Evolutionary conservation across 371 early-diverging fungal species (phyloP).

Genomic region (Syncephalastrum sp.): DNA sequence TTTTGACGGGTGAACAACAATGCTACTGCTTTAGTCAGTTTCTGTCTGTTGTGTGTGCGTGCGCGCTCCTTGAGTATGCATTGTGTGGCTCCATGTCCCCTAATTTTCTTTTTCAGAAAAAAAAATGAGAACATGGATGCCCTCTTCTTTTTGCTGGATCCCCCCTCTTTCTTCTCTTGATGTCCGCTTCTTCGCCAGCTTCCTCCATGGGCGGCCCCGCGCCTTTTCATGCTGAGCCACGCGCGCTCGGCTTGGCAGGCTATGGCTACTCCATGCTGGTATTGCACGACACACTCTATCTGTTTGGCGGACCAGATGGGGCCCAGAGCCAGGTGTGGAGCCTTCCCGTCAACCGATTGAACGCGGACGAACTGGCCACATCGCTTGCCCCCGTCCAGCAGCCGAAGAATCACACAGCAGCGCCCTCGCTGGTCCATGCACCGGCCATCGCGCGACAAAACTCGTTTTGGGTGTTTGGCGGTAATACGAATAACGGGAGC

Average conservation of each 20-base stretch:
- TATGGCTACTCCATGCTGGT: not conserved
- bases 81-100: too few relatives aligned
- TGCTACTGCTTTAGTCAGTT: too few relatives aligned
- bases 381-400: too few relatives aligned
- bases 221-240: not conserved
- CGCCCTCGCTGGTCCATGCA: too few relatives aligned
- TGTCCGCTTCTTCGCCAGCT: not conserved
- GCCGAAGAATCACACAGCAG: too few relatives aligned
- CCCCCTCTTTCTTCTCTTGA: conserved; percentile 4
- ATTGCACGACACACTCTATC: conserved; percentile 4
- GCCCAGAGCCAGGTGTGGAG: conserved; percentile 4
- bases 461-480: too few relatives aligned
- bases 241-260: too few relatives aligned
- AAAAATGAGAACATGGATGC: not conserved
- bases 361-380: not conserved
- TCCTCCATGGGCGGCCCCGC: not conserved
- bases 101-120: not conserved
- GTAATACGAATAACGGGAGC: too few relatives aligned
- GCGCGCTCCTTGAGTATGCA: too few relatives aligned
- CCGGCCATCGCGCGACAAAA: too few relatives aligned
- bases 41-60: too few relatives aligned
- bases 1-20: too few relatives aligned
- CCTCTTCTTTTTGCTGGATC: conserved; percentile 2
- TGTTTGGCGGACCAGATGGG: not conserved
- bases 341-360: not conserved